phyloP scores from a whole-genome alignment of 306 rosid species.

The Inga oerstediana region DNA sequence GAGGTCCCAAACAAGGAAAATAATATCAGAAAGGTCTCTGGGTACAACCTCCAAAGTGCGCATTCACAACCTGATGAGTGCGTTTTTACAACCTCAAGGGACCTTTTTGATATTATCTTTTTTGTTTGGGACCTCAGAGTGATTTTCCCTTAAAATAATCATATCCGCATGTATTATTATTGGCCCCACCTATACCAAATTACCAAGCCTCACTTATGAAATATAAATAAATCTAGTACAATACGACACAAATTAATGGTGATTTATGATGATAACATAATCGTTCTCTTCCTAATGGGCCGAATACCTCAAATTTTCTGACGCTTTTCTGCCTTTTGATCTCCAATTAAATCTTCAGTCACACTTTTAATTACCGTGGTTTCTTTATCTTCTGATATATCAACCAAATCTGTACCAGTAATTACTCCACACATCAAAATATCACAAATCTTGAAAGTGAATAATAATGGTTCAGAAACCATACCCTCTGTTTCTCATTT shows the following conservation, averaged over 20 bases:
- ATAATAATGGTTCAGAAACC: too few relatives aligned
- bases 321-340: background rate
- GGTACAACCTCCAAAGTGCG: too few relatives aligned
- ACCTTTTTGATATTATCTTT: too few relatives aligned
- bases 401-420: background rate
- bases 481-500: too few relatives aligned
- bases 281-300: constrained; percentile 3
- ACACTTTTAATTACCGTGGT: background rate
- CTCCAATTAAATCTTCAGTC: constrained; percentile 3
- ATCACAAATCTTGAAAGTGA: constrained; percentile 7
- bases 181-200: background rate
- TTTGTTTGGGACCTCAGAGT: too few relatives aligned
- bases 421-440: background rate
- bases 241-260: background rate
- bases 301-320: background rate
- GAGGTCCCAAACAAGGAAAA: too few relatives aligned
- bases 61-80: too few relatives aligned
- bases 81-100: too few relatives aligned
- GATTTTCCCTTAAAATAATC: too few relatives aligned
- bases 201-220: background rate
- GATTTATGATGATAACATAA: background rate
- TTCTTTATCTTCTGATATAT: constrained; percentile 11
- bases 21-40: too few relatives aligned
- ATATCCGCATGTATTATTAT: background rate
- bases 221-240: constrained; percentile 13